These are phyloP conservation scores for Oryza glumipatula DNA, from an alignment of 176 grass and related monocot genomes.

Conservation along the genomic window DNA sequence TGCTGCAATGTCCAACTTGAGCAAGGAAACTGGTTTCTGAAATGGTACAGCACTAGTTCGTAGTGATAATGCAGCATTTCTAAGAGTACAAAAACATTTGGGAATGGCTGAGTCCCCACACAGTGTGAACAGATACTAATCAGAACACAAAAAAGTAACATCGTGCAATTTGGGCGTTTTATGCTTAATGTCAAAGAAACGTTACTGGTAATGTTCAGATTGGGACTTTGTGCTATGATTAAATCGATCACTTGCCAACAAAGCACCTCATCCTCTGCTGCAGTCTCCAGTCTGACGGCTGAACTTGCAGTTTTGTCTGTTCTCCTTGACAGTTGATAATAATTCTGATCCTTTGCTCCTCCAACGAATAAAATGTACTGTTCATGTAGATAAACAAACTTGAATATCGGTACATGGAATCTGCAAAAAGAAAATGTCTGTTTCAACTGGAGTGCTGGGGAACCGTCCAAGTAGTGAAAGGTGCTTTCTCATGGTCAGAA, in stretches of 20 bases:
- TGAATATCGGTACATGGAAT: constrained; percentile 13
- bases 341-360: background rate
- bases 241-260: constrained; percentile 35
- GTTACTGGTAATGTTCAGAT: background rate
- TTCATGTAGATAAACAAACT: background rate
- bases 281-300: background rate
- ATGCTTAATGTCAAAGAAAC: constrained; percentile 17
- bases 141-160: background rate
- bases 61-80: background rate
- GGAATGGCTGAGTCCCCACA: background rate
- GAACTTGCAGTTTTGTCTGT: background rate
- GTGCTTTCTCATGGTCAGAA: constrained; percentile 27
- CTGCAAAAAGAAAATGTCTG: background rate
- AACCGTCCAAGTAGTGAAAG: constrained; percentile 16
- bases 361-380: background rate
- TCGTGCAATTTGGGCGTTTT: background rate
- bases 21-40: constrained; percentile 27
- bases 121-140: background rate
- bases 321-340: background rate
- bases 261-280: background rate
- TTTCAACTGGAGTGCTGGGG: constrained; percentile 11
- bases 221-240: constrained; percentile 15
- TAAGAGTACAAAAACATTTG: background rate
- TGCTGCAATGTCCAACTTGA: constrained; percentile 28
- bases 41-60: background rate